Conservation (phyloP, 2,329 filamentous ascomycete genomes). For the Pseudogymnoascus sp. region DNA sequence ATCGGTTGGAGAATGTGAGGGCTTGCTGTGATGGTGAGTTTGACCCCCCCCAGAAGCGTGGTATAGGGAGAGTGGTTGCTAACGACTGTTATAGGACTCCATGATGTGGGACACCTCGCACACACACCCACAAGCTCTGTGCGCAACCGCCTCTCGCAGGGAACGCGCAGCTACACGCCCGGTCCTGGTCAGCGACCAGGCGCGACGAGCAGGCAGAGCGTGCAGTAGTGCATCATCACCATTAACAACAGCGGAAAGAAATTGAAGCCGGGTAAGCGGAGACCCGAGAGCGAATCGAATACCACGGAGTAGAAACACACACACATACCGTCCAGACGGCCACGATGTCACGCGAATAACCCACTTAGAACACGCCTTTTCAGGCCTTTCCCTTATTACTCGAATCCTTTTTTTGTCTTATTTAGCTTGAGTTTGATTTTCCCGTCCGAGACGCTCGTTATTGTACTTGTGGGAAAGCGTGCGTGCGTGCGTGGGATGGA, state of each 20-base stretch:
- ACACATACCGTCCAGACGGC: slow-evolving; percentile 5
- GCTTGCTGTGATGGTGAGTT: slow-evolving; percentile 92
- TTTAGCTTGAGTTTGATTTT: background rate
- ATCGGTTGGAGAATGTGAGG: slow-evolving; percentile 86
- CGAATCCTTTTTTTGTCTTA: background rate
- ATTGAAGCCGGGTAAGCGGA: background rate
- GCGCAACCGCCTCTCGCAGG: slow-evolving; percentile 25
- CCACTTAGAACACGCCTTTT: background rate
- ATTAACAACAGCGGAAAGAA: background rate
- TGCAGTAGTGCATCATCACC: background rate
- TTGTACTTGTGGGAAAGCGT: background rate
- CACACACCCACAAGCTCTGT: slow-evolving; percentile 22
- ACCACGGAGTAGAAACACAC: background rate
- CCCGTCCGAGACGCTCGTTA: background rate
- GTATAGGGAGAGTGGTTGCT: background rate
- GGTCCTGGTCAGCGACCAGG: background rate
- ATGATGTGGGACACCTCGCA: slow-evolving; percentile 43
- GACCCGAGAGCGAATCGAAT: background rate
- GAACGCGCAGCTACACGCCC: background rate
- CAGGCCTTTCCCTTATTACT: slow-evolving; percentile 7
- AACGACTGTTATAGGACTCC: slow-evolving; percentile 36
- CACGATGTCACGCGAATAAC: background rate
- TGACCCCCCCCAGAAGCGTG: slow-evolving; percentile 13
- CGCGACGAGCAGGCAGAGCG: background rate
- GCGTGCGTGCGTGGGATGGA: slow-evolving; percentile 1